A percentile compares a stretch with the other conserved stretches of the same genome.
phyloP scores from a whole-genome alignment of 768 basidiomycete species.

The Tylopilus cervinicoccineus region DNA sequence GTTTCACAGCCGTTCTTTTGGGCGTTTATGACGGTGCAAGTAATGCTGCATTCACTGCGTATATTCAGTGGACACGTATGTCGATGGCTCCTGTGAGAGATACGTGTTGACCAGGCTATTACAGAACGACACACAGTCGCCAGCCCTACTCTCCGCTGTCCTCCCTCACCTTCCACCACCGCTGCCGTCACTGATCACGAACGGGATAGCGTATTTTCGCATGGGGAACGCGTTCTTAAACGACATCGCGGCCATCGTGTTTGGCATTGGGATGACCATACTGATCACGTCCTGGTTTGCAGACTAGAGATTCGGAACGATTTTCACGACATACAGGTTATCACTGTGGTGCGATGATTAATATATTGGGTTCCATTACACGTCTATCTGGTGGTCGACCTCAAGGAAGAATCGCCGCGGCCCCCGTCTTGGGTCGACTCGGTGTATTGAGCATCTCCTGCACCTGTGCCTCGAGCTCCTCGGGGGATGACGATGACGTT shows the following conservation, averaged over 20 bases:
- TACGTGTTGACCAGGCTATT: conserved; percentile 5
- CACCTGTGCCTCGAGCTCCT: conserved; percentile 23
- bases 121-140: conserved; percentile 58
- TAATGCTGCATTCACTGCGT: conserved; percentile 66
- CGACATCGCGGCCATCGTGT: conserved; percentile 63
- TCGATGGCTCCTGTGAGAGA: conserved; percentile 5
- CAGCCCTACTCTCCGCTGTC: conserved; percentile 53
- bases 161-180: conserved; percentile 66
- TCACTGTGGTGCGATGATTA: conserved; percentile 2
- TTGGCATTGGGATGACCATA: conserved; percentile 68
- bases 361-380: conserved; percentile 2
- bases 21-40: conserved; percentile 71
- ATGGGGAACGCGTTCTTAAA: conserved; percentile 67
- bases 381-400: background rate
- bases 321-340: background rate
- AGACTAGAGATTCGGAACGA: conserved; percentile 11
- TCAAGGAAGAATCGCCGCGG: conserved; percentile 38
- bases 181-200: conserved; percentile 57
- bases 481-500: conserved; percentile 12
- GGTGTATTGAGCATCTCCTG: conserved; percentile 30
- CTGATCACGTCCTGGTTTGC: conserved; percentile 48
- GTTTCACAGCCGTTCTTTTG: conserved; percentile 69
- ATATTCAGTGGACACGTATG: conserved; percentile 69
- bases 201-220: conserved; percentile 61
- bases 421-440: conserved; percentile 34